Base-by-base conservation (phyloP, 352 stramenopile species). In the Globisporangium yorkense region DNA sequence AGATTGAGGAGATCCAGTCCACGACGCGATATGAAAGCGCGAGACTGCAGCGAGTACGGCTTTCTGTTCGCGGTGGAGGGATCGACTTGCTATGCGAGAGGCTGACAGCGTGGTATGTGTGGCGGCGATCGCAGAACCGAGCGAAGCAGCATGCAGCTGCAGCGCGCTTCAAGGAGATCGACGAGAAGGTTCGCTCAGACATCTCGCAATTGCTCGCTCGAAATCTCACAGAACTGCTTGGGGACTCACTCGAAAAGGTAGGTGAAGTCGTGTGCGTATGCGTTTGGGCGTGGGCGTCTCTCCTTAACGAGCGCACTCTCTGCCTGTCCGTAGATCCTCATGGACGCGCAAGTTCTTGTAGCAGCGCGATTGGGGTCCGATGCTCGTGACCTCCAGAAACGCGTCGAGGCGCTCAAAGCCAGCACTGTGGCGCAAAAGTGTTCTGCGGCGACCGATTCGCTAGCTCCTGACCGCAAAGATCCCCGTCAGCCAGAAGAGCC, bases 131-230 rank as follows among this genome's bases (percentile, higher is more conserved):
- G 12, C 35, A 92, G 82, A 92, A 92, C 46, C 72, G 71, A 51
- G 60, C 61, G 3, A 92, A 92, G 57, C 62, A 84, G 4, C 67
- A 84, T 46, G 75, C 73, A 16, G 80, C 82, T 2, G 59, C 66
- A n/a, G 52, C 66, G 33, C 80, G 82, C 10, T 89, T 87, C 59
- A 63, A 75, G 47, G 80, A 87, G 40, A 70, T 92, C 8, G 78
- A 92, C n/a, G 58, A 62, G 10, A 71, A 80, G 40, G 63, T 88
- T 10, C 62, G 75, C 37, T 61, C 58, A 2, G 70, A 89, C 18
- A 74, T 87, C 55, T 48, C 56, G n/a, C 54, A 65, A 16, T 47
- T 86, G 18, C 37, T 88, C 2, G 57, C 62, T 0, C 71, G 76
- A 35, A 66, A 83, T 47, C 54, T 84, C 29, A 24, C 59, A 1